Evolutionary conservation across 75 land plant genomes (phyloP).

Genomic region (Cunninghamia lanceolata): DNA sequence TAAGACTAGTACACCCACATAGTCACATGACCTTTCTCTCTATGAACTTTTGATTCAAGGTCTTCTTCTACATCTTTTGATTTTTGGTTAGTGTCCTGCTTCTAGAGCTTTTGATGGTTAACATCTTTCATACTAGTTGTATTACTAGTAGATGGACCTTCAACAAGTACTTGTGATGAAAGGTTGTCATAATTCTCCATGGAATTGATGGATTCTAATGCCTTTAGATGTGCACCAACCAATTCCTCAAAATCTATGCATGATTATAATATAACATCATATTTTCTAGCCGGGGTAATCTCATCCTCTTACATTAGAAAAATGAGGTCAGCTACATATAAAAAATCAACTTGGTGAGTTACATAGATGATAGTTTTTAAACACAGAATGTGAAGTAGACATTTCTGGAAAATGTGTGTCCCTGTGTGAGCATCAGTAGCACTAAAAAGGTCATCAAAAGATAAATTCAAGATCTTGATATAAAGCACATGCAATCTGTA

Average conservation of each 20-base stretch:
- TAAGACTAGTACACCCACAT: too few species aligned
- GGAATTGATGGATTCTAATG: constrained; percentile 13
- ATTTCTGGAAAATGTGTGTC: constrained; percentile 21
- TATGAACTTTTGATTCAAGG: not conserved
- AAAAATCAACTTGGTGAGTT: too few species aligned
- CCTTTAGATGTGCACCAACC: constrained; percentile 36
- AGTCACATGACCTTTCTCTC: too few species aligned
- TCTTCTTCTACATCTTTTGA: not conserved
- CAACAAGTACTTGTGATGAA: not conserved
- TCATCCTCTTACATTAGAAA: constrained; percentile 48
- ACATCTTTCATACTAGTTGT: not conserved
- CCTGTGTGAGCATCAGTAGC: constrained; percentile 34
- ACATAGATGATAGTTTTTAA: too few species aligned
- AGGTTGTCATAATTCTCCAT: not conserved
- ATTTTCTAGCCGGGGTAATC: constrained; percentile 41
- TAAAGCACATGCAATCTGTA: constrained; percentile 62
- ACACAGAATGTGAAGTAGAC: not conserved
- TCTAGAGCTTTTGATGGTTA: not conserved
- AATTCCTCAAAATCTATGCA: constrained; percentile 43
- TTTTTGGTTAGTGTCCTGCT: not conserved
- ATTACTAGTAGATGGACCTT: not conserved
- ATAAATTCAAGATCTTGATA: constrained; percentile 56
- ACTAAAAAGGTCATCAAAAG: constrained; percentile 42
- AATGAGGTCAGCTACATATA: constrained; percentile 42
- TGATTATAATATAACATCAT: constrained; percentile 20